Percentiles rank a stretch among this genome's conserved stretches.
phyloP scores from a whole-genome alignment of 1,284 basidiomycete genomes.

The Tausonia pullulans region DNA sequence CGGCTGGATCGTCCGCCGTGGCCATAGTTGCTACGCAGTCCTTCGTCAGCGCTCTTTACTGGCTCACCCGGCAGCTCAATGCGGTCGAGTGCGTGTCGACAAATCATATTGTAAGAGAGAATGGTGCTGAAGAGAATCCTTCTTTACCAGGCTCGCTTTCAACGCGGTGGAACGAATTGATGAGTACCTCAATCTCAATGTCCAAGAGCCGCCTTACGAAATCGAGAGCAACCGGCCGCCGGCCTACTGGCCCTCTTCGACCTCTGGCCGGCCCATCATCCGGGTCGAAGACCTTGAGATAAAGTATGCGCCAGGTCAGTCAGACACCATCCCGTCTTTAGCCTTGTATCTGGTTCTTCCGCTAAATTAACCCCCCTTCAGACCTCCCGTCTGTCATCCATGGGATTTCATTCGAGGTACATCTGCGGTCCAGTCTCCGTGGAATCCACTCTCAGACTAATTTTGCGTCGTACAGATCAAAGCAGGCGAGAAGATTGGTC shows the following conservation, averaged over 20 bases:
- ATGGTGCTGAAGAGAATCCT: too few species aligned
- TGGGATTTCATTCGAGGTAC: constrained; percentile 34
- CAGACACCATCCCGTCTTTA: not conserved
- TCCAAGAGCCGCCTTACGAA: constrained; percentile 65
- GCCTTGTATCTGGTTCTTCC: not conserved
- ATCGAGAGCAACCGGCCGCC: constrained; percentile 58
- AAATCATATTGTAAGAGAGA: too few species aligned
- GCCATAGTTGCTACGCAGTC: constrained; percentile 57
- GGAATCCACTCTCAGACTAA: too few species aligned
- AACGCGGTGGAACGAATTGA: constrained; percentile 76
- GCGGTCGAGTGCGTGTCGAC: constrained; percentile 25
- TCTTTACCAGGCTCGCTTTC: constrained; percentile 37
- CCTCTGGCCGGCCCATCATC: not conserved
- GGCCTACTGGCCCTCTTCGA: constrained; percentile 70
- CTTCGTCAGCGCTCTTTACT: constrained; percentile 33
- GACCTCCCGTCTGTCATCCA: constrained; percentile 7
- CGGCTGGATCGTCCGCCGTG: constrained; percentile 66
- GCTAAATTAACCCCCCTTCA: not conserved
- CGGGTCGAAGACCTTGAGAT: constrained; percentile 4
- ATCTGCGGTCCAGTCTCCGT: too few species aligned
- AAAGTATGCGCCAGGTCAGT: constrained; percentile 6
- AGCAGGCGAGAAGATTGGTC: constrained; percentile 55
- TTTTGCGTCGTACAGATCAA: constrained; percentile 30
- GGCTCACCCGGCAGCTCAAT: constrained; percentile 35
- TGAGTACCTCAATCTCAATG: constrained; percentile 66